These are phyloP conservation scores for Pezicula neosporulosa DNA, from an alignment of 2,329 filamentous ascomycete species.

Conservation along the genomic window DNA sequence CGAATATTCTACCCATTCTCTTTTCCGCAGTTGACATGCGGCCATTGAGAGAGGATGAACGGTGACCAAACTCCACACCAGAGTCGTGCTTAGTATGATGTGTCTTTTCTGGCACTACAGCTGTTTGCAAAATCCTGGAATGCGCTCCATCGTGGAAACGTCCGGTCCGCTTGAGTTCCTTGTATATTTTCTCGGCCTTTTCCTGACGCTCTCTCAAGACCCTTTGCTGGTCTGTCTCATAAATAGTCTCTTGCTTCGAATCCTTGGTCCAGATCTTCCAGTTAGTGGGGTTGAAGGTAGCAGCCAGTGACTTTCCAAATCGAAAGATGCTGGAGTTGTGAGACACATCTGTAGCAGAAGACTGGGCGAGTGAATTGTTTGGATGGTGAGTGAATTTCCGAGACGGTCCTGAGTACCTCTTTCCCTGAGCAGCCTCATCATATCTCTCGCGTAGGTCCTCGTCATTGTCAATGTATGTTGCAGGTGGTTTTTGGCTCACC, in stretches of 20 bases:
- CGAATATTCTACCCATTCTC: slow-evolving; percentile 19
- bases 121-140: slow-evolving; percentile 2
- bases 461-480: slow-evolving; percentile 21
- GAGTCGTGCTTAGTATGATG: slow-evolving; percentile 23
- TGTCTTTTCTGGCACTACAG: not conserved
- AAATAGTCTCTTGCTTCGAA: slow-evolving; percentile 32
- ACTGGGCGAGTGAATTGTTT: slow-evolving; percentile 14
- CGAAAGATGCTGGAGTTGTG: slow-evolving; percentile 46
- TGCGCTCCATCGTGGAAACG: slow-evolving; percentile 30
- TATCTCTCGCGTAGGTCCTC: slow-evolving; percentile 15
- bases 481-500: slow-evolving; percentile 59
- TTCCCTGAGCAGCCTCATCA: slow-evolving; percentile 7
- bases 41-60: slow-evolving; percentile 4
- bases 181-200: slow-evolving; percentile 47
- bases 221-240: slow-evolving; percentile 37
- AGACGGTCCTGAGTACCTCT: slow-evolving; percentile 12
- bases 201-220: slow-evolving; percentile 36
- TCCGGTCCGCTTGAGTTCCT: slow-evolving; percentile 49
- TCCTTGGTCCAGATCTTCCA: slow-evolving; percentile 36
- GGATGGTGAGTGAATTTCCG: slow-evolving; percentile 10
- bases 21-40: slow-evolving; percentile 19
- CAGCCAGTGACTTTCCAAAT: slow-evolving; percentile 51
- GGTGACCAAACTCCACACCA: slow-evolving; percentile 17
- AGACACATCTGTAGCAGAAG: slow-evolving; percentile 19
- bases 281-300: slow-evolving; percentile 50